These are phyloP conservation scores for Triticum timopheevii DNA, from an alignment of 176 grass and related monocot species.

Conservation along the genomic window DNA sequence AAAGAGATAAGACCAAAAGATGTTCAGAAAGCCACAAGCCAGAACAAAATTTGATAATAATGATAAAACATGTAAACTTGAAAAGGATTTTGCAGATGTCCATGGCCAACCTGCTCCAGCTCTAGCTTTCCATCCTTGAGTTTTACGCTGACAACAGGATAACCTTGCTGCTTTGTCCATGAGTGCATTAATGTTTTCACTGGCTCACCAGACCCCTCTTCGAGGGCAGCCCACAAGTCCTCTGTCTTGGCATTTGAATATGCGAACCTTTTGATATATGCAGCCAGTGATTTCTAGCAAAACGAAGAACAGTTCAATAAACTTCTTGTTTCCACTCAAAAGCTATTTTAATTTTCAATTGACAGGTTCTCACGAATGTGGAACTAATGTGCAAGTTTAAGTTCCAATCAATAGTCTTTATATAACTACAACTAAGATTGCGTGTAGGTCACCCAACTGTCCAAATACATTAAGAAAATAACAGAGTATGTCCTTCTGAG, in stretches of 20 bases:
- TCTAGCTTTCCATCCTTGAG: slow-evolving; percentile 64
- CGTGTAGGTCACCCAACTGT: not conserved
- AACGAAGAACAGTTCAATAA: slow-evolving; percentile 17
- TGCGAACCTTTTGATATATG: slow-evolving; percentile 77
- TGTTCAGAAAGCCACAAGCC: slow-evolving; percentile 13
- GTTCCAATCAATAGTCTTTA: slow-evolving; percentile 3
- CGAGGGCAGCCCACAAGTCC: slow-evolving; percentile 90
- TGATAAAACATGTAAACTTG: not conserved
- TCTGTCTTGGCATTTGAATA: slow-evolving; percentile 99
- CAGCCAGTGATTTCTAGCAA: slow-evolving; percentile 80
- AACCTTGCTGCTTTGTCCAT: slow-evolving; percentile 97
- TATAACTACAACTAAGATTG: slow-evolving; percentile 8
- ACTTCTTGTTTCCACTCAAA: slow-evolving; percentile 3
- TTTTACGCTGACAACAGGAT: slow-evolving; percentile 78
- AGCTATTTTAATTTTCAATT: not conserved
- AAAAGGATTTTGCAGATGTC: not conserved
- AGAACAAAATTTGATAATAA: slow-evolving; percentile 6
- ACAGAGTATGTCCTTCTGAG: not conserved
- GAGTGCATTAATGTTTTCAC: slow-evolving; percentile 86
- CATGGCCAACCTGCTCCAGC: slow-evolving; percentile 62
- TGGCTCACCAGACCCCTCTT: slow-evolving; percentile 89
- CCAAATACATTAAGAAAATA: slow-evolving; percentile 10
- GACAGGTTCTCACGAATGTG: not conserved
- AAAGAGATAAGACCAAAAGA: slow-evolving; percentile 28
- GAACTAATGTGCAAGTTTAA: slow-evolving; percentile 3